Conservation (phyloP, 1,139 yeast species). For the Magnusiomyces suaveolens region DNA sequence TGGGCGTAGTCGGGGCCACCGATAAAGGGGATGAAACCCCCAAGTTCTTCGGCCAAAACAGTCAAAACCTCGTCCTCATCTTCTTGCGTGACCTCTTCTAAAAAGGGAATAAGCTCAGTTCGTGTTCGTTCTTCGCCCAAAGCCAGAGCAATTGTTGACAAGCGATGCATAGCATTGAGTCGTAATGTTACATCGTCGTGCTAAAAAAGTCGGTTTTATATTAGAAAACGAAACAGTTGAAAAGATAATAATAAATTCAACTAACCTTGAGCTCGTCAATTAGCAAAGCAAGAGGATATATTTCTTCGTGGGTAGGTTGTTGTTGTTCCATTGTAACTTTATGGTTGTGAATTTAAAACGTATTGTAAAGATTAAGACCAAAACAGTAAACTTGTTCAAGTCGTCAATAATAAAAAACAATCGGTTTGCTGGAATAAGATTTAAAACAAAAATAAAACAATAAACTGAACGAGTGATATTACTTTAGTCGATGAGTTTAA, state of each 20-base stretch:
- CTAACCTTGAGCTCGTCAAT: slow-evolving; percentile 80
- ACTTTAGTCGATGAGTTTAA: no score
- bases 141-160: slow-evolving; percentile 91
- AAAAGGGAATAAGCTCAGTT: slow-evolving; percentile 78
- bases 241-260: not conserved
- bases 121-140: slow-evolving; percentile 91
- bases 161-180: slow-evolving; percentile 88
- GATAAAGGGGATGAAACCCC: slow-evolving; percentile 72
- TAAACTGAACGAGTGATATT: not conserved
- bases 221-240: not conserved
- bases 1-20: slow-evolving; percentile 81
- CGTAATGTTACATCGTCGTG: slow-evolving; percentile 92
- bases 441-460: no score
- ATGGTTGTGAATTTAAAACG: not conserved
- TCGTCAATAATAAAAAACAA: no score
- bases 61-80: slow-evolving; percentile 98
- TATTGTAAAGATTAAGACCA: no score
- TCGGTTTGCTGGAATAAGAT: not conserved
- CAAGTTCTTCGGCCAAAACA: slow-evolving; percentile 82
- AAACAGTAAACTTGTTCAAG: no score
- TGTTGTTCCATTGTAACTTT: slow-evolving; percentile 13
- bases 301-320: slow-evolving; percentile 39
- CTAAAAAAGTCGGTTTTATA: slow-evolving; percentile 25
- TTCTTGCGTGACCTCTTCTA: slow-evolving; percentile 86
- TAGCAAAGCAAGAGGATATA: slow-evolving; percentile 88